phyloP scores from a whole-genome alignment of 768 basidiomycete genomes.

The Boletus vermiculosoides region DNA sequence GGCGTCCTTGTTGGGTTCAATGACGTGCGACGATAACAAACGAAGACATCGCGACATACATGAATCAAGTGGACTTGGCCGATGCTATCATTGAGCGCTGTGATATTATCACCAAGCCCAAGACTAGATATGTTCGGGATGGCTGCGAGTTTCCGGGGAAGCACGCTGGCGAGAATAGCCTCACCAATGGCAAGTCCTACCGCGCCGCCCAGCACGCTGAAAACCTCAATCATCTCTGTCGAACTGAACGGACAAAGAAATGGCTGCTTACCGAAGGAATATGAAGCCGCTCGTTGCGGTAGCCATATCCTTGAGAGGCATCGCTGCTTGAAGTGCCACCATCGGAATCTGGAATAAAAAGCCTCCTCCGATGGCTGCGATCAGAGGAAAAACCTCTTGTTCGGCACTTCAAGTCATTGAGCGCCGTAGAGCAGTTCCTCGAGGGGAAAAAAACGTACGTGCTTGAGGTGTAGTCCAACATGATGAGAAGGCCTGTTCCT shows the following conservation, averaged over 20 bases:
- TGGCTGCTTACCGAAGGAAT: slow-evolving; percentile 53
- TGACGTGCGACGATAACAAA: not conserved
- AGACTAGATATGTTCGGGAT: slow-evolving; percentile 33
- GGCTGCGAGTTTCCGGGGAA: slow-evolving; percentile 32
- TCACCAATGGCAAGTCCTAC: slow-evolving; percentile 71
- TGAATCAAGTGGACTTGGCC: slow-evolving; percentile 34
- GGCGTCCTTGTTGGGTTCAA: slow-evolving; percentile 41
- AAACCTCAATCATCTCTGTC: not conserved
- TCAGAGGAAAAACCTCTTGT: slow-evolving; percentile 63
- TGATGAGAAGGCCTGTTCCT: slow-evolving; percentile 72
- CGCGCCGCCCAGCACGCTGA: slow-evolving; percentile 67
- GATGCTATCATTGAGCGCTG: slow-evolving; percentile 47
- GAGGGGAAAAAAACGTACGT: slow-evolving; percentile 31
- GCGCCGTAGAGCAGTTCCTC: not conserved
- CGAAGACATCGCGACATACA: not conserved
- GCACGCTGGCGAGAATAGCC: slow-evolving; percentile 61
- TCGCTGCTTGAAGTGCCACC: slow-evolving; percentile 79
- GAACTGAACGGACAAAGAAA: not conserved
- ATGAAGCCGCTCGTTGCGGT: slow-evolving; percentile 72
- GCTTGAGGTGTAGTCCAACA: slow-evolving; percentile 57
- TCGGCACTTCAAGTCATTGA: slow-evolving; percentile 43
- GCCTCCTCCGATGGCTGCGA: slow-evolving; percentile 63
- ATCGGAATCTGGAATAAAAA: slow-evolving; percentile 65
- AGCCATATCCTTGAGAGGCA: slow-evolving; percentile 85
- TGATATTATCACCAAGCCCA: slow-evolving; percentile 35